These are phyloP conservation scores for Globisporangium sylvaticum DNA, from an alignment of 352 stramenopile species.

Conservation along the genomic window DNA sequence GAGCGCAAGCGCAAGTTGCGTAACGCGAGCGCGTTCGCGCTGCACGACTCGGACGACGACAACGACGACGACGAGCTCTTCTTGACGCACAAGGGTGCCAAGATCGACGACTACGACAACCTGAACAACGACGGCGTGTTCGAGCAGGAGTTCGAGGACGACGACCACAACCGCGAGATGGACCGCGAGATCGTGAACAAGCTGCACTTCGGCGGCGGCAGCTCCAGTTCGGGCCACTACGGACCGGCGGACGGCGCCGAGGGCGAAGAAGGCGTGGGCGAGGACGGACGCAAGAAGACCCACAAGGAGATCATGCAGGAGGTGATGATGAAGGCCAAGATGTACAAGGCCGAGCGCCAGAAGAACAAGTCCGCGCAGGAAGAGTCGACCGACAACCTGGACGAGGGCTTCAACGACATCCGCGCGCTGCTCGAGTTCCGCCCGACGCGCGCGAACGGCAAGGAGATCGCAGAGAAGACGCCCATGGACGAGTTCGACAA, in stretches of 20 bases:
- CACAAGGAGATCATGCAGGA: constrained; percentile 90
- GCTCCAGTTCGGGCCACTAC: constrained; percentile 9
- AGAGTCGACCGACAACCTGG: constrained; percentile 67
- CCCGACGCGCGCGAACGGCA: constrained; percentile 61
- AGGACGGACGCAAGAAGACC: constrained; percentile 61
- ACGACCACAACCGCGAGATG: constrained; percentile 71
- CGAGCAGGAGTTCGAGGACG: constrained; percentile 51
- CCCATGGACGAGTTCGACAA: constrained; percentile 86
- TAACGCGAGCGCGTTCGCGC: constrained; percentile 64
- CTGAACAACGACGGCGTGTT: constrained; percentile 46
- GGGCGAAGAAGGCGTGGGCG: constrained; percentile 10
- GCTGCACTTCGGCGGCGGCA: constrained; percentile 81
- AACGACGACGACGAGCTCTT: constrained; percentile 69
- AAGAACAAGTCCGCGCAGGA: constrained; percentile 85
- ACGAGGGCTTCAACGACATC: constrained; percentile 69
- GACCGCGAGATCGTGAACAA: constrained; percentile 81
- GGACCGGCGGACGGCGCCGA: constrained; percentile 14
- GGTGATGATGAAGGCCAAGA: constrained; percentile 90
- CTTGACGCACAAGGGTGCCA: constrained; percentile 67
- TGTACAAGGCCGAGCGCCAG: constrained; percentile 86
- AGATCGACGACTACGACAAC: constrained; percentile 77
- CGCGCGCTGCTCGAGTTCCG: constrained; percentile 71
- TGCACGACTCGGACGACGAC: constrained; percentile 81
- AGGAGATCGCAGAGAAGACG: constrained; percentile 59
- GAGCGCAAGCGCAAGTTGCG: constrained; percentile 85